Evolutionary conservation across 2,329 filamentous ascomycete genomes (phyloP).

Genomic region (Clathrospora elynae): DNA sequence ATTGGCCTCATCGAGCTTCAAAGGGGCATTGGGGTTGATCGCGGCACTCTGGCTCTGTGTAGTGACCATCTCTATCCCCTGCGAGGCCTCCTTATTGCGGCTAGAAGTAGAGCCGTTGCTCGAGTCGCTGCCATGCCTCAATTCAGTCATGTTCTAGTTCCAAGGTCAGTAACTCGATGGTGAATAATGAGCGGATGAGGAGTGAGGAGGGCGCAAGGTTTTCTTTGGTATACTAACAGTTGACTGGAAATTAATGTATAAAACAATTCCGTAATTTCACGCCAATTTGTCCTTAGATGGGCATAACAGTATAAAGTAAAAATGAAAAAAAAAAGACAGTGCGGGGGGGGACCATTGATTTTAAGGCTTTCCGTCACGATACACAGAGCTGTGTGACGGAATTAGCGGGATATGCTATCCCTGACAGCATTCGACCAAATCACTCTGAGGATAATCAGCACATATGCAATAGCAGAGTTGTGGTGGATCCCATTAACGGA

Average conservation of each 20-base stretch:
- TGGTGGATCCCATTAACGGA: slow-evolving; percentile 4
- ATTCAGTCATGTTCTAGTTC: slow-evolving; percentile 10
- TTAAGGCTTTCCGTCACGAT: too few species aligned
- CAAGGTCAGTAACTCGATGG: not conserved
- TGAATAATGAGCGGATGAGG: too few species aligned
- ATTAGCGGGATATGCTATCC: not conserved
- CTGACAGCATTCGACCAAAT: too few species aligned
- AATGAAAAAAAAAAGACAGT: too few species aligned
- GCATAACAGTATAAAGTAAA: too few species aligned
- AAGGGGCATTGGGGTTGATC: slow-evolving; percentile 1
- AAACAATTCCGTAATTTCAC: too few species aligned
- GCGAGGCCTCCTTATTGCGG: slow-evolving; percentile 6
- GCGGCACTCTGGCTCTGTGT: not conserved
- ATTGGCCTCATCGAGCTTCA: slow-evolving; percentile 26
- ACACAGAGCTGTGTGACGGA: too few species aligned
- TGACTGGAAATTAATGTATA: too few species aligned
- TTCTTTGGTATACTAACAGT: too few species aligned
- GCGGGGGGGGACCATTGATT: too few species aligned
- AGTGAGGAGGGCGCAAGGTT: too few species aligned
- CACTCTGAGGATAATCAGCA: not conserved
- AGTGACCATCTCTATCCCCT: slow-evolving; percentile 11
- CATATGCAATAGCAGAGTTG: slow-evolving; percentile 4
- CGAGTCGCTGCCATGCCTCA: slow-evolving; percentile 10
- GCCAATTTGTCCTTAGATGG: too few species aligned
- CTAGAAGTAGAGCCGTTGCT: slow-evolving; percentile 5